Conservation (phyloP, 192 early-diverging fungal genomes). For the Entomortierella parvispora region DNA sequence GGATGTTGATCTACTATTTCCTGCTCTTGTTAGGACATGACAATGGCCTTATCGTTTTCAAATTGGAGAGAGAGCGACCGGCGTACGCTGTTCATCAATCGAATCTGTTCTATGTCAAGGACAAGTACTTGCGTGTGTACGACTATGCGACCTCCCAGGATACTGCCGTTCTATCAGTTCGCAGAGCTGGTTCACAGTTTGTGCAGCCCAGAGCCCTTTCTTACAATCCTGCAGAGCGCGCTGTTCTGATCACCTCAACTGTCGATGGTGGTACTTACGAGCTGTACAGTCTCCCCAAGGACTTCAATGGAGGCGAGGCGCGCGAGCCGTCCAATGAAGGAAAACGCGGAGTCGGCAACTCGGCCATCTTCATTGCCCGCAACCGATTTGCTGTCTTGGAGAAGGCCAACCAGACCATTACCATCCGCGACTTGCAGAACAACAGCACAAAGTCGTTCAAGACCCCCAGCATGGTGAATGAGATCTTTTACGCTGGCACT, state of each 20-base stretch:
- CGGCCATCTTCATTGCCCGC: constrained; percentile 94
- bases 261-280: constrained; percentile 93
- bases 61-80: constrained; percentile 97
- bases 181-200: constrained; percentile 77
- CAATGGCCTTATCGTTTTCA: constrained; percentile 97
- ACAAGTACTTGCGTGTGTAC: constrained; percentile 84
- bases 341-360: constrained; percentile 82
- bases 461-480: constrained; percentile 70
- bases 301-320: constrained; percentile 65
- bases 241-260: constrained; percentile 86
- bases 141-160: constrained; percentile 86
- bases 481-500: constrained; percentile 90
- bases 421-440: constrained; percentile 90
- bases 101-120: constrained; percentile 89
- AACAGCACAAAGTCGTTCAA: constrained; percentile 91
- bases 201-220: constrained; percentile 85
- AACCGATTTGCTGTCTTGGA: constrained; percentile 98
- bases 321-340: constrained; percentile 72
- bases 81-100: constrained; percentile 88
- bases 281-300: constrained; percentile 85
- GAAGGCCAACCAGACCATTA: constrained; percentile 79
- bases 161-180: constrained; percentile 81
- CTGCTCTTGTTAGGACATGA: too few species aligned
- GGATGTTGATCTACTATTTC: too few species aligned
- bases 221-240: constrained; percentile 94